phyloP scores from a whole-genome alignment of 352 stramenopile species.

The Phytopythium mirpurense region DNA sequence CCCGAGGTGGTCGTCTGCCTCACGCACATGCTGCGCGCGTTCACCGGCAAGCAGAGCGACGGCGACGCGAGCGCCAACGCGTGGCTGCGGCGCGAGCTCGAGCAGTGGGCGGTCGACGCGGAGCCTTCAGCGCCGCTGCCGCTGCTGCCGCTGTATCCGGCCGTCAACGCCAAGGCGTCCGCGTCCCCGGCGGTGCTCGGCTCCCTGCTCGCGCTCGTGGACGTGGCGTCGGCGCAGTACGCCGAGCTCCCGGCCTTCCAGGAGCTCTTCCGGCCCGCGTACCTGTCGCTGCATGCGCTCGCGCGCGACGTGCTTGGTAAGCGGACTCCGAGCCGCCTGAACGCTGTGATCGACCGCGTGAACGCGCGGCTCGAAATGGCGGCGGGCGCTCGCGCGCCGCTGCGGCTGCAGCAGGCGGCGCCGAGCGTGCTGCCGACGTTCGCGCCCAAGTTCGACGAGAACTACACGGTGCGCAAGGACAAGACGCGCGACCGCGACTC shows the following conservation, averaged over 20 bases:
- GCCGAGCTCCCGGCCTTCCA: slow-evolving; percentile 59
- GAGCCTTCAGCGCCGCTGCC: slow-evolving; percentile 23
- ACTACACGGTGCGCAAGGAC: slow-evolving; percentile 91
- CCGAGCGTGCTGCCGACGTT: slow-evolving; percentile 73
- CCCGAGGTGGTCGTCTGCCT: slow-evolving; percentile 77
- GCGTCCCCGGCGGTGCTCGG: slow-evolving; percentile 27
- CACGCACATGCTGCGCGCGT: slow-evolving; percentile 44
- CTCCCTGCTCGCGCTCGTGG: slow-evolving; percentile 40
- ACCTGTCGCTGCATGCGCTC: slow-evolving; percentile 62
- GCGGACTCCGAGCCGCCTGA: slow-evolving; percentile 20
- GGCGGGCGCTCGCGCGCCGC: slow-evolving; percentile 43
- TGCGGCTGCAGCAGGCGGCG: slow-evolving; percentile 75
- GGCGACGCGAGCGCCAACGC: slow-evolving; percentile 17
- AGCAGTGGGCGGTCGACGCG: slow-evolving; percentile 27
- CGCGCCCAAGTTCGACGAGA: slow-evolving; percentile 88
- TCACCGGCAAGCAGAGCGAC: slow-evolving; percentile 22
- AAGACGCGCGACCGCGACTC: slow-evolving; percentile 78
- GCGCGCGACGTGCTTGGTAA: slow-evolving; percentile 28
- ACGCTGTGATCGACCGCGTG: slow-evolving; percentile 40
- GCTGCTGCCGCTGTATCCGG: slow-evolving; percentile 31
- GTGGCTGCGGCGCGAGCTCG: slow-evolving; percentile 46
- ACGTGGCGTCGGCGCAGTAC: slow-evolving; percentile 47
- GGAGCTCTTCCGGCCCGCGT: slow-evolving; percentile 69
- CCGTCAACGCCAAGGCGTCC: slow-evolving; percentile 23
- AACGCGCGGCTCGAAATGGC: slow-evolving; percentile 38